phyloP scores from a whole-genome alignment of 306 rosid species.

The Pueraria montana region DNA sequence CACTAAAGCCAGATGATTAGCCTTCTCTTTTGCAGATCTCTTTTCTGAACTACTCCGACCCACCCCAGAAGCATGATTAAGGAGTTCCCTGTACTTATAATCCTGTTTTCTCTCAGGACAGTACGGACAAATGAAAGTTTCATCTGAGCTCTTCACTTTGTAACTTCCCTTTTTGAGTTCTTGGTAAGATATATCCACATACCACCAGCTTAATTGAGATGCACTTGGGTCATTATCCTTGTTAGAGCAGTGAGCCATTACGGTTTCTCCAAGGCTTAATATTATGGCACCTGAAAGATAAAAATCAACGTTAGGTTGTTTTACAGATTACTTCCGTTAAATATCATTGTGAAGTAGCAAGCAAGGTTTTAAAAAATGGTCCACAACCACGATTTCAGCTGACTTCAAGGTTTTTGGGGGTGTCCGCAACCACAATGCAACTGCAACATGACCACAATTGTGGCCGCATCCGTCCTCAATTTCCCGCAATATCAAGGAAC shows the following conservation, averaged over 20 bases:
- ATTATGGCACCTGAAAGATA: slow-evolving; percentile 52
- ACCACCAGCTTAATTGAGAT: slow-evolving; percentile 70
- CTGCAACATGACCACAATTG: not conserved
- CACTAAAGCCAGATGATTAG: slow-evolving; percentile 81
- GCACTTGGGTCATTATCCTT: slow-evolving; percentile 66
- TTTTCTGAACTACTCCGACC: slow-evolving; percentile 84
- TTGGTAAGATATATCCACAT: slow-evolving; percentile 66
- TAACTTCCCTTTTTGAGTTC: slow-evolving; percentile 73
- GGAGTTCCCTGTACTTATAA: slow-evolving; percentile 70
- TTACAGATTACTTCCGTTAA: not conserved
- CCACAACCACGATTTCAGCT: not conserved
- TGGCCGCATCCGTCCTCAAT: not conserved
- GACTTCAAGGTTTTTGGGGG: not conserved
- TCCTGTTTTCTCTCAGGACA: slow-evolving; percentile 76
- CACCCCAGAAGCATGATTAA: slow-evolving; percentile 94
- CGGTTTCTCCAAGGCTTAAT: slow-evolving; percentile 52
- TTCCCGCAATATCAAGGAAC: not conserved
- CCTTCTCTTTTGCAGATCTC: slow-evolving; percentile 82
- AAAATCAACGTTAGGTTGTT: not conserved
- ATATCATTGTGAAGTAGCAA: slow-evolving; percentile 25
- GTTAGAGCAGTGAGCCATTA: slow-evolving; percentile 58
- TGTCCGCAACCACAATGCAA: not conserved
- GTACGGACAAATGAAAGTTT: slow-evolving; percentile 81
- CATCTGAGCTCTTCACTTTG: slow-evolving; percentile 68
- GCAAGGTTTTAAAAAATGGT: not conserved